Evolutionary conservation across 345 rosid species (phyloP).

Genomic region (Anacardium occidentale): DNA sequence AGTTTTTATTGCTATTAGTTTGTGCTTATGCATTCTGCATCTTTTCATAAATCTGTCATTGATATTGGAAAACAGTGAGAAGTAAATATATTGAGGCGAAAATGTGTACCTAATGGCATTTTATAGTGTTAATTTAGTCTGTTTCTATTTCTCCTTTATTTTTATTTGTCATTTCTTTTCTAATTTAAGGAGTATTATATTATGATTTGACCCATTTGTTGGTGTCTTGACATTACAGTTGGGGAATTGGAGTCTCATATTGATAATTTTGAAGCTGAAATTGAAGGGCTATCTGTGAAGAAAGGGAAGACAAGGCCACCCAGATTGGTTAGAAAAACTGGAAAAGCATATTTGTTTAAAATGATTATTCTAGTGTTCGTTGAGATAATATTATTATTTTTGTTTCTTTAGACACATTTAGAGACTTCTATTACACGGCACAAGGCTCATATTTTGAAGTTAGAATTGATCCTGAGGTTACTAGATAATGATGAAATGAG

Average conservation of each 20-base stretch:
- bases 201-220: background rate
- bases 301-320: conserved; percentile 97
- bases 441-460: conserved; percentile 91
- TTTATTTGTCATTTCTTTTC: background rate
- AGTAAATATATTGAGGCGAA: background rate
- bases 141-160: background rate
- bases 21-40: background rate
- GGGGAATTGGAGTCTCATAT: conserved; percentile 94
- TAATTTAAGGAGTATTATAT: background rate
- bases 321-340: conserved; percentile 67
- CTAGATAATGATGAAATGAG: conserved; percentile 97
- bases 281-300: conserved; percentile 94
- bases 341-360: conserved; percentile 19
- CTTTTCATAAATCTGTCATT: background rate
- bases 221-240: conserved; percentile 34
- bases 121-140: background rate
- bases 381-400: conserved; percentile 18
- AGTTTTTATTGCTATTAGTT: conserved; percentile 5
- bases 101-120: background rate
- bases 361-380: background rate
- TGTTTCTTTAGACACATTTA: conserved; percentile 65
- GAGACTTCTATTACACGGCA: conserved; percentile 94
- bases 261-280: conserved; percentile 92
- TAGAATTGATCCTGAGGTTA: conserved; percentile 90
- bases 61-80: background rate